phyloP scores from a whole-genome alignment of 2,329 filamentous ascomycete species.

The Trichoderma citrinoviride region DNA sequence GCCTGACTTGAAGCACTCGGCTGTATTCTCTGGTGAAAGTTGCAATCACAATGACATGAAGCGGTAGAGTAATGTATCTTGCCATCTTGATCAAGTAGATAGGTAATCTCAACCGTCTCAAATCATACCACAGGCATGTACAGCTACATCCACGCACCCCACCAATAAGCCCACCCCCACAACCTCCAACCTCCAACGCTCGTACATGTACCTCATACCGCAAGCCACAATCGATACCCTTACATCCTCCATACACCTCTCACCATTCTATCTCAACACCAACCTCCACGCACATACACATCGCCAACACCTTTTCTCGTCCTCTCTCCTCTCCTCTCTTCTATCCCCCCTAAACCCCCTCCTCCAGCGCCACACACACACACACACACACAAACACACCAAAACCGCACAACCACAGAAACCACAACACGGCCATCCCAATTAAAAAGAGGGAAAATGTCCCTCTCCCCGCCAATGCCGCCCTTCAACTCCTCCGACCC shows the following conservation, averaged over 20 bases:
- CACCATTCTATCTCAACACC: conserved; percentile 1
- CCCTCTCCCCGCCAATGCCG: conserved; percentile 67
- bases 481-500: conserved; percentile 72
- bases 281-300: background rate
- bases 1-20: too few species aligned
- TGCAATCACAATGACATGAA: too few species aligned
- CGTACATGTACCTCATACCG: background rate
- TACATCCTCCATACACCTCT: too few species aligned
- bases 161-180: background rate
- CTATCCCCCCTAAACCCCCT: background rate
- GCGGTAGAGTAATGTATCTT: too few species aligned
- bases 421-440: too few species aligned
- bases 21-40: too few species aligned
- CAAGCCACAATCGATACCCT: background rate
- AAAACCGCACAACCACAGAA: too few species aligned
- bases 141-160: background rate
- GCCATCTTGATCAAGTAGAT: background rate
- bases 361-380: background rate
- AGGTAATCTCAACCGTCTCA: background rate
- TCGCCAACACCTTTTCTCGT: background rate
- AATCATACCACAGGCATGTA: background rate
- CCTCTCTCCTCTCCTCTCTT: too few species aligned
- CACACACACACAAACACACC: too few species aligned
- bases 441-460: conserved; percentile 49
- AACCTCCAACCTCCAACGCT: background rate